phyloP scores from a whole-genome alignment of 495 filamentous ascomycete genomes.

The Aspergillus hancockii region DNA sequence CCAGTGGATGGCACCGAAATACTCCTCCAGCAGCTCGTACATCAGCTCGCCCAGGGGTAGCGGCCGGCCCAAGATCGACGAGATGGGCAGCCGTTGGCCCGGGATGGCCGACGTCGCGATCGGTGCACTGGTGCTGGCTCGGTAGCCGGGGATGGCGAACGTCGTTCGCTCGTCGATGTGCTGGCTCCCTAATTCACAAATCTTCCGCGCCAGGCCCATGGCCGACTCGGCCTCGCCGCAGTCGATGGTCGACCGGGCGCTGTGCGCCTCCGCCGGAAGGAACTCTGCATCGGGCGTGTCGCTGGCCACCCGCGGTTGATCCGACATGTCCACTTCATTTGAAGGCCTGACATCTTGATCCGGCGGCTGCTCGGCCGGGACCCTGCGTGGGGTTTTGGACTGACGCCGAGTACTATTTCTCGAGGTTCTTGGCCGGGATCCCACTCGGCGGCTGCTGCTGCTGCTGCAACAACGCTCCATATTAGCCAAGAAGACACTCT shows the following conservation, averaged over 20 bases:
- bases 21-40: constrained; percentile 27
- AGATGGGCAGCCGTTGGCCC: constrained; percentile 20
- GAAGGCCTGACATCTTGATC: not conserved
- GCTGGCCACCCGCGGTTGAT: not conserved
- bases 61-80: constrained; percentile 20
- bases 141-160: constrained; percentile 34
- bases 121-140: constrained; percentile 11
- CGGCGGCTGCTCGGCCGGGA: not conserved
- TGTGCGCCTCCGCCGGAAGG: not conserved
- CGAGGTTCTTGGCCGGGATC: not conserved
- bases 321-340: not conserved
- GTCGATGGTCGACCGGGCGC: constrained; percentile 11
- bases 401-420: not conserved
- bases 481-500: not conserved
- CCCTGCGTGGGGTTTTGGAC: not conserved
- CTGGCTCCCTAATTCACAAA: constrained; percentile 25
- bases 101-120: not conserved
- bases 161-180: constrained; percentile 28
- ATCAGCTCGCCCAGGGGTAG: constrained; percentile 25
- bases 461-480: not conserved
- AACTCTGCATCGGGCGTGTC: not conserved
- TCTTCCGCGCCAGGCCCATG: constrained; percentile 29
- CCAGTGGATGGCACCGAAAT: constrained; percentile 39
- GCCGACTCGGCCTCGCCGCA: constrained; percentile 29
- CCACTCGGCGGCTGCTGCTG: not conserved